A percentile compares a stretch with the other conserved stretches of the same genome.
Conservation (phyloP, 2,329 filamentous ascomycete genomes). For the Pestalotiopsis sp. region DNA sequence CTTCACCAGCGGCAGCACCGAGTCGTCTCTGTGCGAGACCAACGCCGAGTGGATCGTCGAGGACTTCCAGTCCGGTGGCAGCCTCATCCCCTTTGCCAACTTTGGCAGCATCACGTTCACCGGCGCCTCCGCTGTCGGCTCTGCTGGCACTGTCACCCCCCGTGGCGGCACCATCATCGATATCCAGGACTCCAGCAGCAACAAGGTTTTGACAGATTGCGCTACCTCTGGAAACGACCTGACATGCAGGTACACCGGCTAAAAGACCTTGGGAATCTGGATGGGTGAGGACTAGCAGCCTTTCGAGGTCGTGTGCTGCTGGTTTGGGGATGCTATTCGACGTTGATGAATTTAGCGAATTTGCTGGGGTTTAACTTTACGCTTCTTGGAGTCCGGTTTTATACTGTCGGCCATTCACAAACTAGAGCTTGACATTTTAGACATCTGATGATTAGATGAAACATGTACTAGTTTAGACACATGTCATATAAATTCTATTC, state of each 20-base stretch:
- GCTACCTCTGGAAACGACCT: constrained; percentile 21
- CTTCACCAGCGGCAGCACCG: constrained; percentile 44
- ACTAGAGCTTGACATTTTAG: too few relatives aligned
- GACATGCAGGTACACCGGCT: constrained; percentile 19
- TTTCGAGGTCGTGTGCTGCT: not conserved
- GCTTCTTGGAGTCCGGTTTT: too few relatives aligned
- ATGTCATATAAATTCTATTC: not conserved
- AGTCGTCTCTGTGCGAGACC: constrained; percentile 48
- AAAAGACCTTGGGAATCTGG: not conserved
- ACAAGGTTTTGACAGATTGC: constrained; percentile 36
- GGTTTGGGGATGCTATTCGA: not conserved
- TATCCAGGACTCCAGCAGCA: constrained; percentile 40
- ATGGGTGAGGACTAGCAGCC: not conserved
- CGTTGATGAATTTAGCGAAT: too few relatives aligned
- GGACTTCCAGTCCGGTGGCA: constrained; percentile 45
- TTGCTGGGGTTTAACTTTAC: too few relatives aligned
- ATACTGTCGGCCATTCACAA: too few relatives aligned
- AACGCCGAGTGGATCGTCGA: constrained; percentile 69
- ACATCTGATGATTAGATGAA: too few relatives aligned
- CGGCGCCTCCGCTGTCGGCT: constrained; percentile 34
- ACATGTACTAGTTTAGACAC: not conserved
- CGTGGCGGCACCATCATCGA: constrained; percentile 44
- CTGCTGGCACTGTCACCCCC: constrained; percentile 34
- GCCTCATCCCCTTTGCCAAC: constrained; percentile 46
- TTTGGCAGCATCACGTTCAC: constrained; percentile 49